A percentile compares a stretch with the other conserved stretches of the same genome.
Evolutionary conservation across 192 early-diverging fungal genomes (phyloP).

Genomic region (Umbelopsis sp.): DNA sequence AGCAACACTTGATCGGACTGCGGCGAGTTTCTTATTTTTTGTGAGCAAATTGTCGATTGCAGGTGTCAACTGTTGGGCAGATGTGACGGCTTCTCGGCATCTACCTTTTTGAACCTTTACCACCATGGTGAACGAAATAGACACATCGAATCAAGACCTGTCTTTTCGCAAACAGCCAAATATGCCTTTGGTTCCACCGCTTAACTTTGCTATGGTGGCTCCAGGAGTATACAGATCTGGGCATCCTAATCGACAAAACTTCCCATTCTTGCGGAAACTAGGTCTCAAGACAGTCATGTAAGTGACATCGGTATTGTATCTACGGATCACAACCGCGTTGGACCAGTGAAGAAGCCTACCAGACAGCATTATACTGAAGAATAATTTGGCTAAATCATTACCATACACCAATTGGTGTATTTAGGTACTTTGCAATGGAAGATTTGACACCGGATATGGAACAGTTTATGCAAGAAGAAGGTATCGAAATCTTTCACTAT

Average conservation of each 20-base stretch:
- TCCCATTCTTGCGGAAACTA: constrained; percentile 86
- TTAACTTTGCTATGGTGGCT: constrained; percentile 95
- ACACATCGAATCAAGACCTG: not conserved
- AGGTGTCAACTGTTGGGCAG: too few species aligned
- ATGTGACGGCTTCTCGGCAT: not conserved
- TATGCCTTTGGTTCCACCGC: constrained; percentile 77
- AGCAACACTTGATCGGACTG: not conserved
- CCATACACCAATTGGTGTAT: not conserved
- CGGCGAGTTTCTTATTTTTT: not conserved
- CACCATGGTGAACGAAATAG: not conserved
- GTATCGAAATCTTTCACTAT: constrained; percentile 80
- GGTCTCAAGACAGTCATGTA: constrained; percentile 88
- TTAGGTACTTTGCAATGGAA: constrained; percentile 45
- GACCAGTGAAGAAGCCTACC: too few species aligned
- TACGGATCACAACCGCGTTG: too few species aligned
- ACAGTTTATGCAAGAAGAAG: constrained; percentile 74
- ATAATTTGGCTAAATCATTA: too few species aligned
- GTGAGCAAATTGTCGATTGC: too few species aligned
- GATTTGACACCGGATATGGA: constrained; percentile 63
- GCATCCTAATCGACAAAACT: constrained; percentile 89
- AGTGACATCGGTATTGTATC: not conserved
- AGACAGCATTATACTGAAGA: not conserved
- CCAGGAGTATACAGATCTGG: constrained; percentile 93
- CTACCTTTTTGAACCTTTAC: not conserved
- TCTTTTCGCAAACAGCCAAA: not conserved